These are phyloP conservation scores for Hyaloscypha finlandica DNA, from an alignment of 495 filamentous ascomycete species.

Conservation along the genomic window DNA sequence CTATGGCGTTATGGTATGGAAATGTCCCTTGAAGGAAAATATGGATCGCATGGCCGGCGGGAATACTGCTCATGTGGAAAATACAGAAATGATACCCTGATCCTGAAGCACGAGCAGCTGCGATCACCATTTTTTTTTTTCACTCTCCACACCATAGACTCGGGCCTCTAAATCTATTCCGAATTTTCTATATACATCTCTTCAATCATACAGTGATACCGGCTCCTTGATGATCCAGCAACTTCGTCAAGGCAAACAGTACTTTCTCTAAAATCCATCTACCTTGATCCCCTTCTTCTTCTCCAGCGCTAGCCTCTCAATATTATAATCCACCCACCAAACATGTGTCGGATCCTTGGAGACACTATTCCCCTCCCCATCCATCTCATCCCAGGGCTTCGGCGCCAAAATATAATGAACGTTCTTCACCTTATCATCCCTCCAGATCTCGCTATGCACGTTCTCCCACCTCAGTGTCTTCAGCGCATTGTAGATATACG, in stretches of 20 bases:
- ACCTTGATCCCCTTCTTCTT: slow-evolving; percentile 28
- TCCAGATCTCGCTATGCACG: slow-evolving; percentile 74
- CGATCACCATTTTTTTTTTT: background rate
- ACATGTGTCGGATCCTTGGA: slow-evolving; percentile 53
- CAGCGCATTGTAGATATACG: slow-evolving; percentile 81
- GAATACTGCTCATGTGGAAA: background rate
- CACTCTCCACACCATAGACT: background rate
- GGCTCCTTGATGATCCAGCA: background rate
- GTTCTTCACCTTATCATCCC: slow-evolving; percentile 74
- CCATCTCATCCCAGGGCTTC: slow-evolving; percentile 77
- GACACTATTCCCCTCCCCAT: slow-evolving; percentile 41
- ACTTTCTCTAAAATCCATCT: slow-evolving; percentile 24
- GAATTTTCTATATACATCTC: background rate
- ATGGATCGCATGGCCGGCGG: slow-evolving; percentile 4
- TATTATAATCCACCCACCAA: slow-evolving; percentile 68
- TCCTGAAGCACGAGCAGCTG: background rate
- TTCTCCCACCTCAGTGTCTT: slow-evolving; percentile 71
- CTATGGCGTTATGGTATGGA: slow-evolving; percentile 19
- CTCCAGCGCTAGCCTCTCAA: slow-evolving; percentile 43
- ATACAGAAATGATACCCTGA: slow-evolving; percentile 25
- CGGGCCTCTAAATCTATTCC: background rate
- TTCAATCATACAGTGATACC: background rate
- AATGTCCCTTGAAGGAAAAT: background rate
- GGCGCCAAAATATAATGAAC: slow-evolving; percentile 78
- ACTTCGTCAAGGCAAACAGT: background rate